Evolutionary conservation across 345 rosid species (phyloP).

Genomic region (Sonneratia alba): DNA sequence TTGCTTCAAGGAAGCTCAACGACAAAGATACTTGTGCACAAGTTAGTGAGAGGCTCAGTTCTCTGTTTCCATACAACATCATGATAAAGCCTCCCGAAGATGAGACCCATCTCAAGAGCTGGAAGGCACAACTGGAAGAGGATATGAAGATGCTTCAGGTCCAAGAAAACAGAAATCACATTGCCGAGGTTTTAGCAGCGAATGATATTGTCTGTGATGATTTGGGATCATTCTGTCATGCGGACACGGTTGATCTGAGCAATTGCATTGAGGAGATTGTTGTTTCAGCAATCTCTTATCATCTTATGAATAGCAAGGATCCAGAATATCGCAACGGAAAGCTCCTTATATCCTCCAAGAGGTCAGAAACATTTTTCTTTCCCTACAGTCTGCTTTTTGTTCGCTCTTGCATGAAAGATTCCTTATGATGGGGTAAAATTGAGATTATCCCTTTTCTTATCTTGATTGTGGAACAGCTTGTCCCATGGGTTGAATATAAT

Average conservation of each 20-base stretch:
- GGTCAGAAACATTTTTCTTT: constrained; percentile 24
- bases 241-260: constrained; percentile 64
- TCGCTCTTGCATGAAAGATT: too few species aligned
- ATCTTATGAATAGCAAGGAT: constrained; percentile 61
- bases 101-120: constrained; percentile 54
- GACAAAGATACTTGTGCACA: constrained; percentile 48
- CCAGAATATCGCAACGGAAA: constrained; percentile 93
- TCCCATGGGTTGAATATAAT: constrained; percentile 85
- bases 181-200: constrained; percentile 82
- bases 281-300: constrained; percentile 72
- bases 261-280: constrained; percentile 81
- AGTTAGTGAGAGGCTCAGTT: constrained; percentile 38
- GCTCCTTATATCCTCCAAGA: constrained; percentile 80
- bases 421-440: too few species aligned
- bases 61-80: constrained; percentile 68
- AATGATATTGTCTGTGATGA: constrained; percentile 90
- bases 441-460: not conserved
- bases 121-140: constrained; percentile 77
- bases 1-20: constrained; percentile 70
- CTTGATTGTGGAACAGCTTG: constrained; percentile 47
- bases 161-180: constrained; percentile 89
- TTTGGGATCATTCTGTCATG: constrained; percentile 63
- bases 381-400: too few species aligned
- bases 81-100: constrained; percentile 75
- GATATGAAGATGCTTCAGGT: constrained; percentile 73